Evolutionary conservation across 192 early-diverging fungal species (phyloP).

Genomic region (Rhizophagus clarus): DNA sequence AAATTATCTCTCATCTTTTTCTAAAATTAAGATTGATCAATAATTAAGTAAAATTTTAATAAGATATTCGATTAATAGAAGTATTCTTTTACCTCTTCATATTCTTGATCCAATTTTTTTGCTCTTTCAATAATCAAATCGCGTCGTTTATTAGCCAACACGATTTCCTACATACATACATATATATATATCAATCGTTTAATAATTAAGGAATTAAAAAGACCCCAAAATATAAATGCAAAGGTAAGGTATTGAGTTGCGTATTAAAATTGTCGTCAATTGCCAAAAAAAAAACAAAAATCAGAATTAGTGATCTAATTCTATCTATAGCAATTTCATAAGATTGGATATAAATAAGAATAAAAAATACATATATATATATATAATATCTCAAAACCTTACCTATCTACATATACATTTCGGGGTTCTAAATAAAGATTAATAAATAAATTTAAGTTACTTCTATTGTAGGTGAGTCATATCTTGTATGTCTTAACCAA

Average conservation of each 20-base stretch:
- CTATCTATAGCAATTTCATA: too few species aligned
- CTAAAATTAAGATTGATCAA: neutral
- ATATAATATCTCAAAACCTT: too few species aligned
- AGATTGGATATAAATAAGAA: too few species aligned
- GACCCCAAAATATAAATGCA: too few species aligned
- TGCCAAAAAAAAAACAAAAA: too few species aligned
- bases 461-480: conserved; percentile 26
- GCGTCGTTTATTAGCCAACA: conserved; percentile 3
- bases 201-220: too few species aligned
- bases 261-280: neutral
- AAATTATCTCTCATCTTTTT: neutral
- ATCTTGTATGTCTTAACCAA: conserved; percentile 33
- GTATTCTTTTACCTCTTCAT: neutral
- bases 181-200: neutral
- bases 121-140: conserved; percentile 23
- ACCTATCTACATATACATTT: too few species aligned
- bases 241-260: too few species aligned
- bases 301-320: too few species aligned
- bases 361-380: too few species aligned
- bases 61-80: neutral
- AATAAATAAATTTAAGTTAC: neutral
- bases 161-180: conserved; percentile 6
- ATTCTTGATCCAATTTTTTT: conserved; percentile 27
- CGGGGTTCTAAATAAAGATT: neutral
- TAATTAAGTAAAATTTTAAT: neutral